Conservation (phyloP, 1,284 basidiomycete genomes). For the Ceratobasidium papillatum region DNA sequence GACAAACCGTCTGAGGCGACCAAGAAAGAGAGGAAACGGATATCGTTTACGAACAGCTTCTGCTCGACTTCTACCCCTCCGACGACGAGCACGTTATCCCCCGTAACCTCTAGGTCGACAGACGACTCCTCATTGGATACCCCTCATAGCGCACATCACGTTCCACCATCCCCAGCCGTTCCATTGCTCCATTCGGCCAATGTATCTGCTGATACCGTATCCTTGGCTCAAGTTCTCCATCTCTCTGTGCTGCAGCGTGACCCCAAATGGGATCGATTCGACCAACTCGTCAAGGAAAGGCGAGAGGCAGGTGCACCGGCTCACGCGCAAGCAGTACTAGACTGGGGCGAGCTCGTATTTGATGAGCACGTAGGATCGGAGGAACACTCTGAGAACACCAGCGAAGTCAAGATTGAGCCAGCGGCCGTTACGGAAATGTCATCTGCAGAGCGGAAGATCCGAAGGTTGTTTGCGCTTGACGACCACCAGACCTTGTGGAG, state of each 20-base stretch:
- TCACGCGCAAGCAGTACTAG: constrained; percentile 50
- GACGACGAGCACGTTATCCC: neutral
- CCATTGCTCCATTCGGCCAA: neutral
- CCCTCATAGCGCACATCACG: neutral
- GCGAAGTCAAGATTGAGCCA: constrained; percentile 23
- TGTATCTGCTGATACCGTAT: neutral
- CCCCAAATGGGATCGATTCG: constrained; percentile 20
- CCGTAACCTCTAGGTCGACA: constrained; percentile 1
- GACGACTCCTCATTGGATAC: constrained; percentile 3
- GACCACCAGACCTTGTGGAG: constrained; percentile 57
- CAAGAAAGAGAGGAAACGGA: constrained; percentile 40
- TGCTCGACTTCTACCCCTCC: neutral
- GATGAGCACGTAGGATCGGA: constrained; percentile 47
- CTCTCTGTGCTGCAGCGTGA: constrained; percentile 28
- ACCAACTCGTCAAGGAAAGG: constrained; percentile 11
- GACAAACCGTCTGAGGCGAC: constrained; percentile 21
- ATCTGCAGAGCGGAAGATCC: constrained; percentile 51
- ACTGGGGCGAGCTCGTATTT: constrained; percentile 58
- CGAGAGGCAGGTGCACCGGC: constrained; percentile 5
- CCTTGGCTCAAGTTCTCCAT: constrained; percentile 15
- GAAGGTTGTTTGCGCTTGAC: constrained; percentile 53
- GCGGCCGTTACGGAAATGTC: constrained; percentile 7
- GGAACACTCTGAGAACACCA: neutral
- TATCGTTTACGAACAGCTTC: constrained; percentile 19
- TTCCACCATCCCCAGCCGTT: constrained; percentile 8